Evolutionary conservation across 768 basidiomycete genomes (phyloP), one percentile per base, ranked within the genome.

Genomic region (Chalciporus chontae): DNA sequence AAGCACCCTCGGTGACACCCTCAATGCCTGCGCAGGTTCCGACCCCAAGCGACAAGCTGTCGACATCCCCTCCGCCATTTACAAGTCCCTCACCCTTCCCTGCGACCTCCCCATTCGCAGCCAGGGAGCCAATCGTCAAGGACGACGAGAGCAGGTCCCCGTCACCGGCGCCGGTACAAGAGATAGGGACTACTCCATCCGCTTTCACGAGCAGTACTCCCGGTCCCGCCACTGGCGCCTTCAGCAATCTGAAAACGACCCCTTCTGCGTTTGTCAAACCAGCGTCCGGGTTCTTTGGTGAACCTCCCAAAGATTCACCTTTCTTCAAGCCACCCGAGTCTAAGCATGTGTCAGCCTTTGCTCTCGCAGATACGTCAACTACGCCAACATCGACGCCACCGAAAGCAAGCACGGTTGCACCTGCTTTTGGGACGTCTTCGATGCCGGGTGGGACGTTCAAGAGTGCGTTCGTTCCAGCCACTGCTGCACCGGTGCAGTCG

Each of bases 241-340:
- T 79, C 47, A 67, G 72, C n/a, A 66, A 66, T 46, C 44, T 73
- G 8, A 65, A 66, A 38, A 61, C 67, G 10, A 66, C 69, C 36
- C 60, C 62, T 31, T 60, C 66, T 6, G 62, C 58, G 4, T 74
- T 76, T 59, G 48, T 63, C 34, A 73, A 70, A 47, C 73, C 71
- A 13, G 65, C 71, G 9, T 58, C 62, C 32, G 70, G 72, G 3
- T 61, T 63, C 43, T 71, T 69, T 40, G 68, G 66, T 31, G 58
- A 62, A 41, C 56, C 71, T 4, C 65, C 75, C 3, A 65, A 64
- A 21, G 63, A 72, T 36, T 84, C 83, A 7, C 81, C 82, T 3
- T 84, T 84, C 63, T 76, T 77, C 7, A 60, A 62, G 43, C 36
- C 47, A 19, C 54, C 65, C 1, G 71, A 68, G 39, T 49, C 69